Conservation (phyloP, 306 rosid species). For the Prunus padus region DNA sequence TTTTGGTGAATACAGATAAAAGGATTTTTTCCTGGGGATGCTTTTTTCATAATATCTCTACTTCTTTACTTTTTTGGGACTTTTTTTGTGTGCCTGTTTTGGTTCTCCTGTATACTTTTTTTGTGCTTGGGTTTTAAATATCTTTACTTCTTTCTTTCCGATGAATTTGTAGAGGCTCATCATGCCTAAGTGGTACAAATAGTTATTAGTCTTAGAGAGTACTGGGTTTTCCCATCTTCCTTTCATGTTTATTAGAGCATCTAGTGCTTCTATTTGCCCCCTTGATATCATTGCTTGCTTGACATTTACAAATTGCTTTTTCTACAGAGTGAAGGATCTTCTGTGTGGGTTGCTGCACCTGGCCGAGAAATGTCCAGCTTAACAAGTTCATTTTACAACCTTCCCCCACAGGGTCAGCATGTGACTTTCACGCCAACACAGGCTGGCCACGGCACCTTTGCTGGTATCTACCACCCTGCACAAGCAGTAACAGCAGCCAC, state of each 20-base stretch:
- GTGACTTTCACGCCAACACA: conserved; percentile 87
- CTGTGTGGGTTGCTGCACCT: conserved; percentile 93
- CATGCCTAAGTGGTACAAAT: background rate
- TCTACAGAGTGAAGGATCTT: conserved; percentile 81
- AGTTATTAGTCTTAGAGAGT: background rate
- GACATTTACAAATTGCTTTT: conserved; percentile 25
- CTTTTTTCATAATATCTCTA: background rate
- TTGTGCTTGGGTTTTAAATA: background rate
- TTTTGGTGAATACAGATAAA: background rate
- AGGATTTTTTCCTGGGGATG: background rate
- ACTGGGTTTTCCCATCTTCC: background rate
- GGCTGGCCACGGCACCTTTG: conserved; percentile 77
- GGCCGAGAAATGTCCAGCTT: conserved; percentile 80
- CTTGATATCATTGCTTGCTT: background rate
- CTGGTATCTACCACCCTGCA: conserved; percentile 87
- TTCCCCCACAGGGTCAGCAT: conserved; percentile 86
- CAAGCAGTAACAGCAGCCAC: conserved; percentile 78
- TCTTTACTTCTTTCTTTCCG: too few relatives aligned
- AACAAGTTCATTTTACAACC: conserved; percentile 80
- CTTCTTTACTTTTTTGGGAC: background rate
- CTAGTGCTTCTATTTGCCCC: background rate
- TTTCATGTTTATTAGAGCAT: background rate
- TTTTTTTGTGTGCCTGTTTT: background rate
- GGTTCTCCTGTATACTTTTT: background rate
- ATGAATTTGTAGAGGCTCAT: background rate